Base-by-base conservation (phyloP, 169 alveolate species). In the Amoebophrya sp. region DNA sequence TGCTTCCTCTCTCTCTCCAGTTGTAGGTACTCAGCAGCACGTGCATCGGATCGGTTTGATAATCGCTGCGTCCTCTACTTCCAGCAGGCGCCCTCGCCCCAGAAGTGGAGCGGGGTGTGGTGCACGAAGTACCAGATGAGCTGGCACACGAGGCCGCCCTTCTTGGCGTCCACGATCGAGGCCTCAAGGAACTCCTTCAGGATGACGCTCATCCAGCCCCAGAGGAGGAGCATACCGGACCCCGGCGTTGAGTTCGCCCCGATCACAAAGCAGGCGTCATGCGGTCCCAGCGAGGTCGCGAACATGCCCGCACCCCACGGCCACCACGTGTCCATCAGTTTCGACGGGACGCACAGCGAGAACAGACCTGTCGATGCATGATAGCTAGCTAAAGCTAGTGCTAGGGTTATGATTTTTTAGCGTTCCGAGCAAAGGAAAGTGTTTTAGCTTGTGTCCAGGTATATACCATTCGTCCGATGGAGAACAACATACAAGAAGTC, bases 301-400 rank as follows among this genome's bases (percentile, higher is more conserved):
- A 92, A 92, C 94, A 92, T 92, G 34, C 94, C 94, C 29, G 94
- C 94, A 18, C 94, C 94, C 92, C 94, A 92, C n/a, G 94, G 92
- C 94, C 94, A 92, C 94, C 94, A 92, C 5, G 94, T 90, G 13
- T 41, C 23, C 38, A 90, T 50, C 87, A 92, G 78, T 38, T 45
- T 41, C 87, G 67, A 31, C 43, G 90, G 78, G 43, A 45, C 90
- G 58, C 90, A 45, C 45, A 88, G 90, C 18, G 78, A 45, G 90
- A 45, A 88, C 45, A 45, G 58, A 58, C 90, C 90, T 31, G 42
- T 38, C 40, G 41, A 41, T n/a, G n/a, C n/a, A n/a, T n/a, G n/a
- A n/a, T n/a, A n/a, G n/a, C n/a, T n/a, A n/a, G n/a, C n/a, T n/a
- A n/a, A n/a, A n/a, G n/a, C n/a, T n/a, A n/a, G n/a, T n/a, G n/a